Conservation (phyloP, 2,329 filamentous ascomycete genomes). For the Apiospora marii region DNA sequence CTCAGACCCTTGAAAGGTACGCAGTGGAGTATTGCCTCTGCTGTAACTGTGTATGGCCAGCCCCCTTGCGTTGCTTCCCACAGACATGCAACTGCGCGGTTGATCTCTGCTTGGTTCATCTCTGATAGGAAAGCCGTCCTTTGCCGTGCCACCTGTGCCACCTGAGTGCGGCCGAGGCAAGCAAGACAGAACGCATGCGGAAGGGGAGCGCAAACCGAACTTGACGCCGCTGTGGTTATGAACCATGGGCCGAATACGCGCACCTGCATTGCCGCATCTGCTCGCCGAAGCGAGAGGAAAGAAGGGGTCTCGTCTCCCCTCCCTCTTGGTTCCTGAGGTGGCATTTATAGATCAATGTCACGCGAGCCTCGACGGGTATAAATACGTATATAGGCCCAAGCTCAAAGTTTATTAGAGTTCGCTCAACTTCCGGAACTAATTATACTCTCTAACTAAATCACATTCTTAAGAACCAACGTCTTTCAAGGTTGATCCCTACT, state of each 20-base stretch:
- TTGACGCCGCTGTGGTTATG: not conserved
- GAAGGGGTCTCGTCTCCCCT: not conserved
- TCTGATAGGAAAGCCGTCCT: slow-evolving; percentile 3
- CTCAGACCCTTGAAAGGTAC: not conserved
- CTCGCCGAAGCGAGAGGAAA: not conserved
- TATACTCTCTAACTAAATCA: not conserved
- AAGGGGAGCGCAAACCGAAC: not conserved
- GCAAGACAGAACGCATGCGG: not conserved
- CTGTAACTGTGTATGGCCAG: not conserved
- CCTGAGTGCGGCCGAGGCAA: slow-evolving; percentile 3
- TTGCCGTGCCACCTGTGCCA: not conserved
- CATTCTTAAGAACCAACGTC: too few species aligned
- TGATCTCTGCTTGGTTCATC: not conserved
- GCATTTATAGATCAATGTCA: not conserved
- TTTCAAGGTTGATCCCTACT: slow-evolving; percentile 18
- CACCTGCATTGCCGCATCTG: not conserved
- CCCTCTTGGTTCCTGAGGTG: not conserved
- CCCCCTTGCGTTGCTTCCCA: not conserved
- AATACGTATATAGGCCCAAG: slow-evolving; percentile 12
- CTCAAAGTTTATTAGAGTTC: slow-evolving; percentile 1
- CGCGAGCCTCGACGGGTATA: not conserved
- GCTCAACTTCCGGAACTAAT: not conserved
- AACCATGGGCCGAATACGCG: not conserved
- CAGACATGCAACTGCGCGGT: not conserved
- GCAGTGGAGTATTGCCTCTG: not conserved